phyloP scores from a whole-genome alignment of 2,329 filamentous ascomycete species.

The Saccharata proteae region DNA sequence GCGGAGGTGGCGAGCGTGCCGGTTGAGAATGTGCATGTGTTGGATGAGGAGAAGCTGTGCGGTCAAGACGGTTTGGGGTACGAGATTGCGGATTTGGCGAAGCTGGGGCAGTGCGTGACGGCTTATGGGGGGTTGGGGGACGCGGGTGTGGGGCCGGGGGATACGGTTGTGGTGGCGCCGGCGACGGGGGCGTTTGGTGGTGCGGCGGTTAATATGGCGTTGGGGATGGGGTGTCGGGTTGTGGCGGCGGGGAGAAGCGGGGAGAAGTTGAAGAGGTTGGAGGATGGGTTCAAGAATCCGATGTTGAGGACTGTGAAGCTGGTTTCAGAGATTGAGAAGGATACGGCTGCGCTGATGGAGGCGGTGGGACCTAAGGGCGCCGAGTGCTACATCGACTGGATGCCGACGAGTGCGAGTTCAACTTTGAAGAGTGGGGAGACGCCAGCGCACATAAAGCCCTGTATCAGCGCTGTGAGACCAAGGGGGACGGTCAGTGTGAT shows the following conservation, averaged over 20 bases:
- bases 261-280: constrained; percentile 22
- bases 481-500: constrained; percentile 24
- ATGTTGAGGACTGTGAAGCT: constrained; percentile 31
- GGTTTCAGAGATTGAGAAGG: constrained; percentile 27
- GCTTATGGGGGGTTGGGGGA: constrained; percentile 34
- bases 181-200: constrained; percentile 41
- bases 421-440: too few species aligned
- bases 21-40: constrained; percentile 23
- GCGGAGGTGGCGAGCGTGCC: constrained; percentile 25
- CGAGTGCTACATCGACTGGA: constrained; percentile 37
- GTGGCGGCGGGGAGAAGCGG: constrained; percentile 39
- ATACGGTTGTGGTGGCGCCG: constrained; percentile 38
- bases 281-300: constrained; percentile 14
- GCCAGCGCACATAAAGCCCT: constrained; percentile 31
- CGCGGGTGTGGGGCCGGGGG: constrained; percentile 32
- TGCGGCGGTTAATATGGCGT: constrained; percentile 35
- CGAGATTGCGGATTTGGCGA: constrained; percentile 26
- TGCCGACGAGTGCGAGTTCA: constrained; percentile 22
- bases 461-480: constrained; percentile 23
- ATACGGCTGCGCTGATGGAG: constrained; percentile 21
- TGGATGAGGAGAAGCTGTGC: constrained; percentile 23
- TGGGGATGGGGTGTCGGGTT: constrained; percentile 38
- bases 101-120: constrained; percentile 26
- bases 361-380: constrained; percentile 27
- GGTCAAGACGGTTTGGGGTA: constrained; percentile 25